Percentiles rank a stretch among this genome's conserved stretches.
phyloP scores from a whole-genome alignment of 371 early-diverging fungal species.

The Mortierella sp. region DNA sequence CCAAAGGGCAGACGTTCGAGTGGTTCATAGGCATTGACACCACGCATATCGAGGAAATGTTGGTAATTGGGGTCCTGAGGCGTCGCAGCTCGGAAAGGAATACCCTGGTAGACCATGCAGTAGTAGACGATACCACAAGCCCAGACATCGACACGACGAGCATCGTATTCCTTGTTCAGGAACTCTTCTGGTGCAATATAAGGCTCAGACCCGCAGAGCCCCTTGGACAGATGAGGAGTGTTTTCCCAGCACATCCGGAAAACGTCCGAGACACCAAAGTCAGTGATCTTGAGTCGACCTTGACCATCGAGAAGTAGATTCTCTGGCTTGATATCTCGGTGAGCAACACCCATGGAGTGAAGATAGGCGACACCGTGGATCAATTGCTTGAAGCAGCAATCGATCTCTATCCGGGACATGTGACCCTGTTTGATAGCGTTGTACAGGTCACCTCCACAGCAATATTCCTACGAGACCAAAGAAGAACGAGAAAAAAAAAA shows the following conservation, averaged over 20 bases:
- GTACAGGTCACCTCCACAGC: constrained; percentile 88
- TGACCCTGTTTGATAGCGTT: constrained; percentile 75
- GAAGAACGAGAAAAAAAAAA: constrained; percentile 11
- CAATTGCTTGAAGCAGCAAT: constrained; percentile 94
- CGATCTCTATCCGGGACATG: constrained; percentile 80
- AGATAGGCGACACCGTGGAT: constrained; percentile 89
- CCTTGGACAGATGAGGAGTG: constrained; percentile 71
- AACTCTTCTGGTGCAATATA: constrained; percentile 93
- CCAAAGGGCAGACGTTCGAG: constrained; percentile 67
- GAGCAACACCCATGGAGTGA: constrained; percentile 95
- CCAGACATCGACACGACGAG: constrained; percentile 87
- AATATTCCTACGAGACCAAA: constrained; percentile 58
- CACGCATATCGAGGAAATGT: constrained; percentile 64
- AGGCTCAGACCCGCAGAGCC: constrained; percentile 88
- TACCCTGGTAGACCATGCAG: constrained; percentile 78
- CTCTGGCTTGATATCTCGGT: constrained; percentile 90
- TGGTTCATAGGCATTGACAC: constrained; percentile 63
- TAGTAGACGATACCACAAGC: constrained; percentile 86
- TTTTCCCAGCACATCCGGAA: constrained; percentile 85
- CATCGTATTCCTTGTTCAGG: constrained; percentile 76
- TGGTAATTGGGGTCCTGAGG: constrained; percentile 70
- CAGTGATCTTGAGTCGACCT: constrained; percentile 93
- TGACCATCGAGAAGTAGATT: constrained; percentile 88
- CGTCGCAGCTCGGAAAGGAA: constrained; percentile 82
- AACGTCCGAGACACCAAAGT: constrained; percentile 97